These are phyloP conservation scores for Citrus cavaleriei DNA, from an alignment of 345 rosid genomes.

Conservation along the genomic window DNA sequence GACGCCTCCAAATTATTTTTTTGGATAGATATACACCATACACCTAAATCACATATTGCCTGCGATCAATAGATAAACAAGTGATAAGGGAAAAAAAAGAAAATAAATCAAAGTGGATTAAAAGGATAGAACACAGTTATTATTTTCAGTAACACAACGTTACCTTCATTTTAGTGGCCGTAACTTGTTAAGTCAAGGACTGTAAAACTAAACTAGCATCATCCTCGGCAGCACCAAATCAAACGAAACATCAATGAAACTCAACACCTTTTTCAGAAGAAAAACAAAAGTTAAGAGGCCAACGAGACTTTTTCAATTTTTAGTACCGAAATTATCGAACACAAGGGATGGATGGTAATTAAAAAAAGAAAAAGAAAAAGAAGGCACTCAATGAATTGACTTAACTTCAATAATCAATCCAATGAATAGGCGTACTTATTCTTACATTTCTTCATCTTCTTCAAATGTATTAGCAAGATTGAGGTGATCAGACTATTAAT, in stretches of 20 bases:
- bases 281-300: not conserved
- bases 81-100: not conserved
- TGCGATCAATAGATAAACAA: slow-evolving; percentile 23
- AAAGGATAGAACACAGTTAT: too few species aligned
- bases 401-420: not conserved
- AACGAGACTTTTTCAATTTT: too few species aligned
- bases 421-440: not conserved
- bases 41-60: slow-evolving; percentile 49
- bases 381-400: not conserved
- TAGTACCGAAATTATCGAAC: slow-evolving; percentile 27
- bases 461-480: slow-evolving; percentile 24
- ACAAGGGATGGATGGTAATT: slow-evolving; percentile 38
- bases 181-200: slow-evolving; percentile 36
- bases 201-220: slow-evolving; percentile 29
- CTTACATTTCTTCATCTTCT: slow-evolving; percentile 49
- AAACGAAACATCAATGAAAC: not conserved
- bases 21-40: slow-evolving; percentile 62
- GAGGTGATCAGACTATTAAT: slow-evolving; percentile 14
- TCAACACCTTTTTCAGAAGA: too few species aligned
- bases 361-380: too few species aligned
- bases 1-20: slow-evolving; percentile 27
- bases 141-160: not conserved
- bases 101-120: too few species aligned
- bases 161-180: slow-evolving; percentile 47
- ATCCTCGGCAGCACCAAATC: slow-evolving; percentile 24